These are phyloP conservation scores for Penicillium flavigenum DNA, from an alignment of 495 filamentous ascomycete genomes.

Conservation along the genomic window DNA sequence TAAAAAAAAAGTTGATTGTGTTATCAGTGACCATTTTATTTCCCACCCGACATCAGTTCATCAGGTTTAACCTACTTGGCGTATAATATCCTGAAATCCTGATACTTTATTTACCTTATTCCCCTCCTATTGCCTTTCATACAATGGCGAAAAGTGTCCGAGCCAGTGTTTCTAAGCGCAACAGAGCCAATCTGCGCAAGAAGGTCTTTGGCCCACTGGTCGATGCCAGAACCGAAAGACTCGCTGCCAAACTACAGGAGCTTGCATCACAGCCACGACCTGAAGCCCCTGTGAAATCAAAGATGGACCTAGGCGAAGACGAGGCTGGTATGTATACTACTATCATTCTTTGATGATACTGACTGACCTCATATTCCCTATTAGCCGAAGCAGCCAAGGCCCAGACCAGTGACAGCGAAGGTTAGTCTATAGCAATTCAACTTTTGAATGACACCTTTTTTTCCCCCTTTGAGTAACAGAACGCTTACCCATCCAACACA, in stretches of 20 bases:
- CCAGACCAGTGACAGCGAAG: constrained; percentile 22
- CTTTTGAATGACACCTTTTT: not conserved
- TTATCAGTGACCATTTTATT: constrained; percentile 10
- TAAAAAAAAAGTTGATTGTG: constrained; percentile 19
- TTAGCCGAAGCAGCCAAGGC: constrained; percentile 20
- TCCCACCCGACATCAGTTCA: constrained; percentile 5
- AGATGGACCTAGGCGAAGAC: constrained; percentile 20
- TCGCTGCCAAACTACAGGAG: constrained; percentile 77
- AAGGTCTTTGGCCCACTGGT: constrained; percentile 79
- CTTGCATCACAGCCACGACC: constrained; percentile 64
- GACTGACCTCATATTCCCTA: constrained; percentile 5
- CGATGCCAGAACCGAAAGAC: constrained; percentile 68
- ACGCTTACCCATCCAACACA: constrained; percentile 22
- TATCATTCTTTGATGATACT: not conserved
- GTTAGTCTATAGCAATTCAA: constrained; percentile 16
- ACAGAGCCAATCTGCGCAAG: constrained; percentile 71
- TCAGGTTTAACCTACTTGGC: not conserved
- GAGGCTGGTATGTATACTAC: constrained; percentile 31
- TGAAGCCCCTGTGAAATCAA: constrained; percentile 23
- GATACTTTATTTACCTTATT: not conserved
- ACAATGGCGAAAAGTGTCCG: constrained; percentile 83
- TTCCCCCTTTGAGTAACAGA: not conserved
- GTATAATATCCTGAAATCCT: not conserved
- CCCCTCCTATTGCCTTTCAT: not conserved
- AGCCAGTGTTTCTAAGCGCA: constrained; percentile 71